Base-by-base conservation (phyloP, 140 eudicot species). In the Eryngium alpinum region DNA sequence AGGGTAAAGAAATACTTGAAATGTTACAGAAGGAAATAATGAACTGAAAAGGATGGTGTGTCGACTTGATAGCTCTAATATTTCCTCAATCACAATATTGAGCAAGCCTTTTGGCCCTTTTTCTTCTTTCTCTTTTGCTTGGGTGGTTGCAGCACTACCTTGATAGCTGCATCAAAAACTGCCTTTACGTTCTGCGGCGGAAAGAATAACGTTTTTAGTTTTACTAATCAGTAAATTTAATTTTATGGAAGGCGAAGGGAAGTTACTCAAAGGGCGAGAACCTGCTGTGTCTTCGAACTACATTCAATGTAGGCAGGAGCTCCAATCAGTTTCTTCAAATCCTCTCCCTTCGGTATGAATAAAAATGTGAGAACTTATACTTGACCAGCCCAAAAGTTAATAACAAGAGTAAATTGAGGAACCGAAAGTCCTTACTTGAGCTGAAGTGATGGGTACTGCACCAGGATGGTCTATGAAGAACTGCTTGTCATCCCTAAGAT, bases 131-230 rank as follows among this genome's bases (percentile, higher is more conserved):
- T 95, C 97, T 92, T 92, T 57, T 81, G 83, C 91, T 95, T 95
- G 53, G 97, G 99, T 77, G 99, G 99, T 84, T 89, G 93, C 72
- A 93, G 91, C 81, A 93, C 98, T 18, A 93, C 98, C 84, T 93
- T 93, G 80, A 93, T 93, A 59, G 98, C 98, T 57, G 92, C 94
- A 84, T 94, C 99, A 77, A 94, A 94, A 72, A 94, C 99, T 70
- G 87, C 91, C 90, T 95, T 95, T 83, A 95, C 99, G 80, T 95
- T 95, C 99, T 95, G 89, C 82, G 56, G 46, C 33, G 69, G 60
- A 63, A 43, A 21, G 66, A 66, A 32, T 27, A 7, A 22, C n/a
- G n/a, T n/a, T 46, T 6, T 4, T 25, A 19, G 22, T 24, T 63
- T 32, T 38, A 56, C 18, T 59, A 77, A 70, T 6, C 32, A 16